Base-by-base conservation (phyloP, 2,329 filamentous ascomycete genomes). In the Aaosphaeria pasadenensis region DNA sequence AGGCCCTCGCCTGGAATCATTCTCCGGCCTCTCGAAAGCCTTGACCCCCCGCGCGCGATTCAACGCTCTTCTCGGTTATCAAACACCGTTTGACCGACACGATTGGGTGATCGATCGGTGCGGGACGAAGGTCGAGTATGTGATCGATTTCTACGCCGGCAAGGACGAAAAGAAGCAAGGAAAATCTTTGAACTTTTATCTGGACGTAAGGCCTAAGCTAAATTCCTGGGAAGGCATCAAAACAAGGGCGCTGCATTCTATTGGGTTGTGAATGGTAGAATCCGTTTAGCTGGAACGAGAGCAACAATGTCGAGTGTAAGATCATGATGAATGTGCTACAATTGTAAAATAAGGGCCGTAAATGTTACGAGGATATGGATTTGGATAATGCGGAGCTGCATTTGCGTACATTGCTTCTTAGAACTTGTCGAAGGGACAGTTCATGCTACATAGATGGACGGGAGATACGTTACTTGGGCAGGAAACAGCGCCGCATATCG, bases 41-140 rank as follows among this genome's bases (percentile, higher is more conserved):
- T 52, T 96, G 75, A 94, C 89, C 4, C 94, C 94, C 0, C 86
- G 85, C 52, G 94, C 94, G 2, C 79, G 91, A 49, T 71, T 94
- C 57, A 95, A 95, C 70, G 88, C 85, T 4, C 71, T 91, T 49
- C 74, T 96, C 46, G 94, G 94, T n/a, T 97, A 96, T 70, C 86
- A 87, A 50, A 79, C 86, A 45, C 94, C 94, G 1, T 99, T 99
- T 71, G 94, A 99, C 73, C 80, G 94, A 30, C 94, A 99, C 70
- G 94, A 99, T 71, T 99, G 94, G 94, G 85, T 96, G 28, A 86
- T 99, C 33, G 91, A 99, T 72, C 80, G 94, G 44, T 97, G 94
- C 66, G 92, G 88, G 30, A 86, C 78, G 17, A 83, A 83, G 62
- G 75, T 99, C 43, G 94, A 97, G 62, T 99, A 99, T 68, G 87